phyloP scores from a whole-genome alignment of 2,329 filamentous ascomycete species.

The Amylocarpus encephaloides region DNA sequence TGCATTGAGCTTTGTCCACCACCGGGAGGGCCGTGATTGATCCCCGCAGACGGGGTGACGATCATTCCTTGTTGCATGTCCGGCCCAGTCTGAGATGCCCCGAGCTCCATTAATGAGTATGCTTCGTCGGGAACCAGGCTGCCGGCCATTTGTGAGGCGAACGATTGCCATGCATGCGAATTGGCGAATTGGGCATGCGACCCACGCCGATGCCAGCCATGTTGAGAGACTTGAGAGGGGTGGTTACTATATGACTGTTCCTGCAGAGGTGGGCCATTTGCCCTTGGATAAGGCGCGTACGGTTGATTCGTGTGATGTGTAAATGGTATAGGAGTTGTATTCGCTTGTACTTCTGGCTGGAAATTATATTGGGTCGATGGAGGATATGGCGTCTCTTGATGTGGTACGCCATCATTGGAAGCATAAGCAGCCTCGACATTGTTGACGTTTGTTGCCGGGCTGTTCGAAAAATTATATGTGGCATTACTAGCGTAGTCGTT shows the following conservation, averaged over 20 bases:
- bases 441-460: conserved; percentile 8
- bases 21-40: too few relatives aligned
- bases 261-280: conserved; percentile 25
- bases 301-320: conserved; percentile 18
- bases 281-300: conserved; percentile 16
- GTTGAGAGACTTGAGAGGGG: conserved; percentile 30
- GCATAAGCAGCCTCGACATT: conserved; percentile 13
- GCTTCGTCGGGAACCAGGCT: too few relatives aligned
- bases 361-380: conserved; percentile 28
- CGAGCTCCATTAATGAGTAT: too few relatives aligned
- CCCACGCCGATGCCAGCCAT: conserved; percentile 19
- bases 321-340: conserved; percentile 22
- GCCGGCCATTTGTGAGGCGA: too few relatives aligned
- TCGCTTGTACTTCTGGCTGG: conserved; percentile 19
- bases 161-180: conserved; percentile 25
- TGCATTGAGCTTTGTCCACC: too few relatives aligned
- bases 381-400: conserved; percentile 28
- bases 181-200: conserved; percentile 15
- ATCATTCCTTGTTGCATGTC: too few relatives aligned
- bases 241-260: conserved; percentile 23
- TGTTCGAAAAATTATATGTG: conserved; percentile 12
- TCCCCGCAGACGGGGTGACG: too few relatives aligned
- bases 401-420: conserved; percentile 15
- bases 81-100: too few relatives aligned
- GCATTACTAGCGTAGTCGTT: conserved; percentile 4